Base-by-base conservation (phyloP, 2,329 filamentous ascomycete genomes). In the Fusarium luffae region DNA sequence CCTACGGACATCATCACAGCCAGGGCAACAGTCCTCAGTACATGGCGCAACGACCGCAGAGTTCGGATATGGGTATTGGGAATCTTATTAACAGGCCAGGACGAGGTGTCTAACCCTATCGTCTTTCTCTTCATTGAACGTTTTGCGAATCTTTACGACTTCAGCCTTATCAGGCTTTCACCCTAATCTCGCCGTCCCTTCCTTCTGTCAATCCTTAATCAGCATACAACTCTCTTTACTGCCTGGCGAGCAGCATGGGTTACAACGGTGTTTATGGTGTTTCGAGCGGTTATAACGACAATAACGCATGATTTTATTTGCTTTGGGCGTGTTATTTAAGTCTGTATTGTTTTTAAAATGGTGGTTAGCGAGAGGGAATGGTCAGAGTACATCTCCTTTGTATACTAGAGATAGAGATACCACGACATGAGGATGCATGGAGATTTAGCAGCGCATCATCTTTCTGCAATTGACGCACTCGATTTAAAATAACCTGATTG, bases 21-120 rank as follows among this genome's bases (percentile, higher is more conserved):
- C 79, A 82, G 68, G 80, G 79, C 13, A 79, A 78, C 28, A 85
- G 84, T 60, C 83, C 84, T 4, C 64, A 71, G 5, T 87, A 86
- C 61, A 75, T 86, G 78, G 79, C 72, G 11, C 82, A 83, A 69
- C 78, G 87, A 43, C 79, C 88, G 57, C 81, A 87, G 8, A 86
- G 85, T 67, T 84, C 85, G 50, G 87, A 89, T 71, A 89, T 90
- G 86, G 86, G 85, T 25, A 89, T 90, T 71, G 85, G 85, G 54
- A 81, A 85, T 52, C 85, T 89, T 62, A 87, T 89, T 70, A 87
- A 89, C 77, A 82, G 85, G 25, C 81, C 84, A 16, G 75, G 77
- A 11, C 75, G 78, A 37, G 73, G 75, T 25, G 30, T 74, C 40
- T 75, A 42, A 32, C 32, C 5, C 28, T 16, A n/a, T 51, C 14